Evolutionary conservation across 257 asterid species (phyloP), one percentile per base, ranked within the genome.

Genomic region (Coffea canephora): DNA sequence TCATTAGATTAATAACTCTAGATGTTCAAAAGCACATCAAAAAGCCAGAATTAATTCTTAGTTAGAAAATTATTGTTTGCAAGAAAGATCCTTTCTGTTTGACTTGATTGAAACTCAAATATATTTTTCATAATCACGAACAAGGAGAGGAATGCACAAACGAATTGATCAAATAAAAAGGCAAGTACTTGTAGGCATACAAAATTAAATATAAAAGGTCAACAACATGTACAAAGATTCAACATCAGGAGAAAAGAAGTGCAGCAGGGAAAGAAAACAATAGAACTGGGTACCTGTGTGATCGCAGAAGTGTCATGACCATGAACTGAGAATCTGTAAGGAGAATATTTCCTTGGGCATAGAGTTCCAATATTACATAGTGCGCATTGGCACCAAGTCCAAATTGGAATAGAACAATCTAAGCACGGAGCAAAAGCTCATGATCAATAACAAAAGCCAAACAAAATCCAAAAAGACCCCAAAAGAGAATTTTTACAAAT

Each of bases 271-370:
- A 61, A 87, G n/a, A 80, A 67, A 57, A 34, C 5, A 66, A 71
- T 36, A 27, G 64, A 69, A 71, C 15, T 45, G 83, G 81, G 79
- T 81, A 95, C 99, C 99, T 96, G 96, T 96, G 99, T 0, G 99
- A 96, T 39, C 98, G 94, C 78, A 96, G 89, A 80, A 96, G 98
- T 77, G 99, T 96, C 94, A 96, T 75, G 84, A 92, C 98, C 86
- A 87, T 89, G 85, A 87, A 91, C 78, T 92, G 97, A 61, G 96
- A 80, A 86, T 96, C 98, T 43, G 98, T 94, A 52, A 96, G 97
- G 77, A 96, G 77, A 86, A 96, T 89, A 84, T 96, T 96, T 79
- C 99, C 99, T 91, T 96, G 99, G 79, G 99, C 95, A 90, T 96
- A 96, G 76, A 96, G 88, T 89, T 96, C 99, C 90, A 96, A 84